phyloP scores from a whole-genome alignment of 108 stramenopile species.

The Nannochloropsis gaditana region DNA sequence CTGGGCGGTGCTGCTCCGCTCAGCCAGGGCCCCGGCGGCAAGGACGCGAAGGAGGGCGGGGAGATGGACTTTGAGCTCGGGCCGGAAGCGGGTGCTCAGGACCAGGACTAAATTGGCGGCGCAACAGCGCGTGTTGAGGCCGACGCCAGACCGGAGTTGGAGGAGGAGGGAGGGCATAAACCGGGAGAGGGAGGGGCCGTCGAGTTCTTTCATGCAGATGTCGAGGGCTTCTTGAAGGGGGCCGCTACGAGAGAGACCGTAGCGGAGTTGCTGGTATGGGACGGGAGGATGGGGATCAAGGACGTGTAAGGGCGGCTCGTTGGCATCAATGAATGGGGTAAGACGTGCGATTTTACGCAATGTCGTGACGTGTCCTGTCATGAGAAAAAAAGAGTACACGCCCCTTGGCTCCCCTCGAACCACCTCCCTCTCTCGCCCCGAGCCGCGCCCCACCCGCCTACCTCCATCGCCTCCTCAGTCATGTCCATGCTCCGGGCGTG shows the following conservation, averaged over 20 bases:
- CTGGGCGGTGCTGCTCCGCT: slow-evolving; percentile 42
- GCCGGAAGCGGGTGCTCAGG: slow-evolving; percentile 36
- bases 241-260: slow-evolving; percentile 36
- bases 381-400: too few relatives aligned
- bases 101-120: slow-evolving; percentile 39
- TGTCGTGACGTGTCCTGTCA: too few relatives aligned
- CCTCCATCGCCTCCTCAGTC: slow-evolving; percentile 47
- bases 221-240: slow-evolving; percentile 49
- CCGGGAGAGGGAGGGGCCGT: slow-evolving; percentile 22
- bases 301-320: background rate
- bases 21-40: slow-evolving; percentile 44
- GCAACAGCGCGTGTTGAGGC: slow-evolving; percentile 42
- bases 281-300: background rate
- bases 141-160: slow-evolving; percentile 27
- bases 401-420: too few relatives aligned
- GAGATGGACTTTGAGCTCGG: slow-evolving; percentile 16
- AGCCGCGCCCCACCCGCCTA: background rate
- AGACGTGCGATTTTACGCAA: too few relatives aligned
- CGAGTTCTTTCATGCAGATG: slow-evolving; percentile 39
- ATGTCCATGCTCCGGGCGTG: slow-evolving; percentile 43
- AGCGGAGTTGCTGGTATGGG: slow-evolving; percentile 28
- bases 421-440: too few relatives aligned
- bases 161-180: slow-evolving; percentile 40
- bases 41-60: slow-evolving; percentile 41
- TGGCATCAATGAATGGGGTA: too few relatives aligned